Evolutionary conservation across 1,139 yeast genomes (phyloP).

Genomic region (Nakaseomyces glabratus): DNA sequence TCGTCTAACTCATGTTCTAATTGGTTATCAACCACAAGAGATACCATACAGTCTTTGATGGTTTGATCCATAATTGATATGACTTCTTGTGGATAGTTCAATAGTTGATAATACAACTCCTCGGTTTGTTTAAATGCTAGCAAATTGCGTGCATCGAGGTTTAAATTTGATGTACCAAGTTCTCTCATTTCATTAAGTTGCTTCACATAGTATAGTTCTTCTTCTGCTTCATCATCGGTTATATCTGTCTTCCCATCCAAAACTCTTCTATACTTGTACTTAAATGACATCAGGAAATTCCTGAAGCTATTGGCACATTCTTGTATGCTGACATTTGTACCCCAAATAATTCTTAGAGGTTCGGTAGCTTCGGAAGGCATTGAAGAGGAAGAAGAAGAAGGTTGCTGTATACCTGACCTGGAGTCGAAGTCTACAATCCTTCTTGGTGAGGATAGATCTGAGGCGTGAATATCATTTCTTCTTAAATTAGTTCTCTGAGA

Average conservation of each 20-base stretch:
- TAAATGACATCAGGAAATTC: conserved; percentile 76
- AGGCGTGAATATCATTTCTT: conserved; percentile 52
- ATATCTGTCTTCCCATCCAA: conserved; percentile 41
- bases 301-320: conserved; percentile 76
- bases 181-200: conserved; percentile 67
- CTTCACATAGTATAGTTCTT: conserved; percentile 63
- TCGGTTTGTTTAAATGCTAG: conserved; percentile 67
- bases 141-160: conserved; percentile 74
- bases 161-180: conserved; percentile 72
- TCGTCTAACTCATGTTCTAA: conserved; percentile 37
- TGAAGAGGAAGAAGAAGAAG: conserved; percentile 20
- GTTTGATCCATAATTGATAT: conserved; percentile 97
- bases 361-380: conserved; percentile 41
- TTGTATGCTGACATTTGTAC: conserved; percentile 89
- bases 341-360: conserved; percentile 93
- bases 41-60: conserved; percentile 80
- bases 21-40: conserved; percentile 56
- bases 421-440: conserved; percentile 32
- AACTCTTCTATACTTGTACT: conserved; percentile 60
- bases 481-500: conserved; percentile 30
- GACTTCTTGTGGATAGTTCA: conserved; percentile 93
- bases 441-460: conserved; percentile 47
- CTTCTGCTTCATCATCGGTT: conserved; percentile 50
- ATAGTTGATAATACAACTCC: conserved; percentile 72
- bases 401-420: conserved; percentile 16